A percentile compares a stretch with the other conserved stretches of the same genome.
These are phyloP conservation scores for Emericellopsis atlantica DNA, from an alignment of 2,329 filamentous ascomycete genomes.

Conservation along the genomic window DNA sequence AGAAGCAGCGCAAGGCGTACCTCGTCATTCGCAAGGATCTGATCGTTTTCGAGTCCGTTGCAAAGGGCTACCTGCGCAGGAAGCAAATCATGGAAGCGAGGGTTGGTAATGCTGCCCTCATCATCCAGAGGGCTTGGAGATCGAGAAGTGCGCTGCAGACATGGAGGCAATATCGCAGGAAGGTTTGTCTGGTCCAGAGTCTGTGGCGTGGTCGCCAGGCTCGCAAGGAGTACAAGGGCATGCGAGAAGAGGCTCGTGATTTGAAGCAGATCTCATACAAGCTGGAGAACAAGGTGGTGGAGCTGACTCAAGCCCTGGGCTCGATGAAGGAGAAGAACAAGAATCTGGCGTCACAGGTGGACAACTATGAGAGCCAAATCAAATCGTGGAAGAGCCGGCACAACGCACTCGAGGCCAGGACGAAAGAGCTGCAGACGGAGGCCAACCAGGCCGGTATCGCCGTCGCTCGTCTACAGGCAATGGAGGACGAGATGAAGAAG, in stretches of 20 bases:
- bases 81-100: slow-evolving; percentile 90
- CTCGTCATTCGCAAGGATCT: slow-evolving; percentile 68
- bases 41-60: slow-evolving; percentile 76
- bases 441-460: slow-evolving; percentile 96
- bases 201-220: slow-evolving; percentile 81
- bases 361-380: slow-evolving; percentile 92
- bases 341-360: slow-evolving; percentile 71
- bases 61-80: slow-evolving; percentile 84
- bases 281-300: slow-evolving; percentile 98
- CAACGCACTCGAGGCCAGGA: slow-evolving; percentile 76
- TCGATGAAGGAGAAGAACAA: slow-evolving; percentile 94
- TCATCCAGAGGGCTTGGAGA: slow-evolving; percentile 87
- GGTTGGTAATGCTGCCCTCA: slow-evolving; percentile 77
- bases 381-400: slow-evolving; percentile 92
- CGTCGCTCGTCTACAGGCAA: slow-evolving; percentile 74
- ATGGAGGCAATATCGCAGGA: slow-evolving; percentile 83
- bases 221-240: slow-evolving; percentile 72
- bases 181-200: slow-evolving; percentile 82
- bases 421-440: slow-evolving; percentile 90
- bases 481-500: slow-evolving; percentile 94
- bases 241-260: slow-evolving; percentile 92
- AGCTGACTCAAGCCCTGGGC: slow-evolving; percentile 87
- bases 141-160: slow-evolving; percentile 62
- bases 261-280: slow-evolving; percentile 99
- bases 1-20: slow-evolving; percentile 78